Base-by-base conservation (phyloP, 2,329 filamentous ascomycete species). In the Parastagonospora avenae region DNA sequence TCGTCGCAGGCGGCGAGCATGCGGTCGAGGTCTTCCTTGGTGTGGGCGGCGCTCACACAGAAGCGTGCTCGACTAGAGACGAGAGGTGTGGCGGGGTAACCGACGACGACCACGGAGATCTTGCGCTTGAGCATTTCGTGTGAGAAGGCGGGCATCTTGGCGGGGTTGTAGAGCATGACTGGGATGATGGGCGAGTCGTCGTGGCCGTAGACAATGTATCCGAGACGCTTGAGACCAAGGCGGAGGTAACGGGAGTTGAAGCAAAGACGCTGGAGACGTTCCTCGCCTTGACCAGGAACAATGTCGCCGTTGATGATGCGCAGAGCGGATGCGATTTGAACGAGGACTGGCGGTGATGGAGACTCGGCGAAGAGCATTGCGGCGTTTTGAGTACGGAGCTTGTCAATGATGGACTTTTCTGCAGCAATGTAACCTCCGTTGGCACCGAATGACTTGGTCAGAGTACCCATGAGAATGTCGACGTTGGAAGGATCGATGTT, bases 191-290 rank as follows among this genome's bases (percentile, higher is more conserved):
- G 94, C 4, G 92, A 97, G 77, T 99, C 94, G 70, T 99, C 94
- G 73, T 97, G 92, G 55, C 94, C 94, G 71, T 95, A 97, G 47
- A 97, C 89, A 70, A 99, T 99, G 78, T 92, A 93, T 42, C 94
- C 94, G 45, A 99, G 87, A 63, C 94, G 90, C 82, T 99, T 99
- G 67, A 99, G 85, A 61, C 94, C 94, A 27, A 99, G 86, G 52
- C 94, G 91, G n/a, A 99, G 90, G 73, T 99, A 99, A 40, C 94
- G 88, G 16, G 92, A 97, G 82, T 99, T 99, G 83, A 97, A 99
- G 42, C 93, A 92, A 62, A 99, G 89, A 63, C 94, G 88, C 77
- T 97, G 92, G 38, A 99, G 84, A 59, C 94, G 89, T 78, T 99
- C 94, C 74, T 96, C 91, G 50, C 94, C 94, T 76, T 99, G 92